phyloP scores from a whole-genome alignment of 495 filamentous ascomycete genomes.

The Cryomyces minteri region DNA sequence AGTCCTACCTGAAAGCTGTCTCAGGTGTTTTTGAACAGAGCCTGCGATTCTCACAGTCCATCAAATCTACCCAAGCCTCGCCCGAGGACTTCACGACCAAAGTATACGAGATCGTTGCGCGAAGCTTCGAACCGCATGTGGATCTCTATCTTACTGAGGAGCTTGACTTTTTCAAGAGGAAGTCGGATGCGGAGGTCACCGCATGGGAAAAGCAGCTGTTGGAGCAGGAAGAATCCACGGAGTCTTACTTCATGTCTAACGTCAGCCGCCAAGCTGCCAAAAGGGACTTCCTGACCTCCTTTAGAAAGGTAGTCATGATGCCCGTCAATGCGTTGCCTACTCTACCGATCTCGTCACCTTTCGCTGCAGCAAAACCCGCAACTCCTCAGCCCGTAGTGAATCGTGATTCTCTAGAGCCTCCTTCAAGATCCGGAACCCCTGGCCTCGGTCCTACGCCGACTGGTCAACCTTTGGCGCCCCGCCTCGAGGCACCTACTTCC shows the following conservation, averaged over 20 bases:
- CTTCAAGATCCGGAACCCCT: conserved; percentile 11
- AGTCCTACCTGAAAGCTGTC: conserved; percentile 71
- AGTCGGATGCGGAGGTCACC: conserved; percentile 55
- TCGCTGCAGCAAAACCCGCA: conserved; percentile 28
- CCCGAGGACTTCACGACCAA: conserved; percentile 35
- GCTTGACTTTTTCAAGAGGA: conserved; percentile 60
- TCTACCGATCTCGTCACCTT: conserved; percentile 22
- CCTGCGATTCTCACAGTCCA: conserved; percentile 48
- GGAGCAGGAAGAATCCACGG: conserved; percentile 76
- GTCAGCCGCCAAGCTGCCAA: conserved; percentile 91
- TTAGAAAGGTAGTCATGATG: conserved; percentile 99
- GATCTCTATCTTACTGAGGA: conserved; percentile 91
- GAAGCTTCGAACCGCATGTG: conserved; percentile 76
- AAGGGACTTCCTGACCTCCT: conserved; percentile 84
- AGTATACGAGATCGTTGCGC: conserved; percentile 38
- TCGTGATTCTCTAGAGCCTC: conserved; percentile 6
- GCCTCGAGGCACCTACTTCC: conserved; percentile 46
- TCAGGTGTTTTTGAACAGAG: conserved; percentile 76
- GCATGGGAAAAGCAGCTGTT: conserved; percentile 84
- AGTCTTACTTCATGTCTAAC: conserved; percentile 88
- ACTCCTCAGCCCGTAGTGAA: conserved; percentile 4
- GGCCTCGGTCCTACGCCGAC: conserved; percentile 1
- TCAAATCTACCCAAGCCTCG: conserved; percentile 45
- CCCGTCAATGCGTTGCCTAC: conserved; percentile 70
- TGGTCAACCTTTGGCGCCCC: conserved; percentile 28